phyloP scores from a whole-genome alignment of 345 rosid genomes.

The Carallia brachiata region DNA sequence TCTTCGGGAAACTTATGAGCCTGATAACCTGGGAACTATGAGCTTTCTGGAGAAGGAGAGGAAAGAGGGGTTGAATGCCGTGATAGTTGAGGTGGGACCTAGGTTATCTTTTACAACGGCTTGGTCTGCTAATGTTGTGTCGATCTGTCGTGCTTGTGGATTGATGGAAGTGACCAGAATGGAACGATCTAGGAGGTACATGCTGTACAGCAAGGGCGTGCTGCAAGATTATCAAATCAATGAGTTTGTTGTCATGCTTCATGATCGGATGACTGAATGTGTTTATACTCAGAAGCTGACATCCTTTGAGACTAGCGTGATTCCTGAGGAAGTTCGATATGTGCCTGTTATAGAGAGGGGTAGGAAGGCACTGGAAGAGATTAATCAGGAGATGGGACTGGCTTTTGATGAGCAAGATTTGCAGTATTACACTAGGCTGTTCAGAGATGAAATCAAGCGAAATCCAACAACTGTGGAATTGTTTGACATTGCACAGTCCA shows the following conservation, averaged over 20 bases:
- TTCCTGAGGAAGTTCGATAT: constrained; percentile 65
- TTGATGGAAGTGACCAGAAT: constrained; percentile 67
- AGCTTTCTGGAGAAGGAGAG: constrained; percentile 80
- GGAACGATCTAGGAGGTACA: constrained; percentile 86
- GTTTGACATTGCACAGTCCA: constrained; percentile 93
- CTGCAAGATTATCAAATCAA: constrained; percentile 51
- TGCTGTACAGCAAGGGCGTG: constrained; percentile 55
- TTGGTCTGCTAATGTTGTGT: constrained; percentile 92
- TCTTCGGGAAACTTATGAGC: constrained; percentile 87
- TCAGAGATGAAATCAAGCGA: constrained; percentile 68
- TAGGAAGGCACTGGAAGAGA: constrained; percentile 77
- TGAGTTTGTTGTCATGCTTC: constrained; percentile 78
- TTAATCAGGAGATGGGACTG: constrained; percentile 86
- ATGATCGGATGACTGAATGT: constrained; percentile 91
- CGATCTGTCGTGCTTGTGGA: constrained; percentile 78
- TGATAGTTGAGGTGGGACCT: constrained; percentile 81
- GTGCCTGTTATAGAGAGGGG: constrained; percentile 90
- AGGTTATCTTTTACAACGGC: constrained; percentile 89
- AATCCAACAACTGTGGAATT: constrained; percentile 87
- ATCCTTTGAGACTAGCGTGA: constrained; percentile 66
- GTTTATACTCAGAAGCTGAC: constrained; percentile 53
- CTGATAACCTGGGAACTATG: constrained; percentile 68
- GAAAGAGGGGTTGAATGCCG: constrained; percentile 54
- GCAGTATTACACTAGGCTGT: constrained; percentile 76
- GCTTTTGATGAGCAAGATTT: constrained; percentile 95